Percentiles rank a stretch among this genome's conserved stretches.
phyloP scores from a whole-genome alignment of 495 filamentous ascomycete species.

The Penicillium macrosclerotiorum region DNA sequence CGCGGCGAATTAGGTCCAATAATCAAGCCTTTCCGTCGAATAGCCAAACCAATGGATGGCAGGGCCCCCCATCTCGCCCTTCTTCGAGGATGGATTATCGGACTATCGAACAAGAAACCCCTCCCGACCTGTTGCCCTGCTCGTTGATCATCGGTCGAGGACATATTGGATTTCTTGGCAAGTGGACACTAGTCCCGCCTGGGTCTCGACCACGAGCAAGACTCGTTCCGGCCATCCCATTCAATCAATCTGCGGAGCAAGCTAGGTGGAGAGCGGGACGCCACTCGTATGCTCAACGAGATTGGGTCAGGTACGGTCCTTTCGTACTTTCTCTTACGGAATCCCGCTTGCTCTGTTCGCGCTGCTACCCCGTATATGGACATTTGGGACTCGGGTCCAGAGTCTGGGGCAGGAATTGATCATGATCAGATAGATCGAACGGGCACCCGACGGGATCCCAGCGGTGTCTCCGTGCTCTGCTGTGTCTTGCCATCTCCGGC shows the following conservation, averaged over 20 bases:
- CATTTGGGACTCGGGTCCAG: too few relatives aligned
- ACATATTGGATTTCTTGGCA: constrained; percentile 19
- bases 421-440: not conserved
- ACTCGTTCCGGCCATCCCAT: not conserved
- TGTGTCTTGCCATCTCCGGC: too few relatives aligned
- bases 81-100: too few relatives aligned
- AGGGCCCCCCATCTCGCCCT: not conserved
- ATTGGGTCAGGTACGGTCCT: constrained; percentile 9
- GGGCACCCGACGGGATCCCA: not conserved
- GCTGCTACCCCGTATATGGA: too few relatives aligned
- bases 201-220: constrained; percentile 20
- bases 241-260: constrained; percentile 18
- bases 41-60: not conserved
- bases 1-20: constrained; percentile 4
- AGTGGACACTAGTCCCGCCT: constrained; percentile 9
- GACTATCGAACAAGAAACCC: too few relatives aligned
- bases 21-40: not conserved
- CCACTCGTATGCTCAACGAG: too few relatives aligned
- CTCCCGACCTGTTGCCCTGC: not conserved
- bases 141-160: constrained; percentile 9
- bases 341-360: too few relatives aligned
- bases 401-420: not conserved
- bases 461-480: too few relatives aligned
- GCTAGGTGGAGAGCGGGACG: constrained; percentile 5
- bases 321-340: too few relatives aligned